A percentile compares a stretch with the other conserved stretches of the same genome.
Conservation (phyloP, 75 land plant species). For the Sequoiadendron giganteum region DNA sequence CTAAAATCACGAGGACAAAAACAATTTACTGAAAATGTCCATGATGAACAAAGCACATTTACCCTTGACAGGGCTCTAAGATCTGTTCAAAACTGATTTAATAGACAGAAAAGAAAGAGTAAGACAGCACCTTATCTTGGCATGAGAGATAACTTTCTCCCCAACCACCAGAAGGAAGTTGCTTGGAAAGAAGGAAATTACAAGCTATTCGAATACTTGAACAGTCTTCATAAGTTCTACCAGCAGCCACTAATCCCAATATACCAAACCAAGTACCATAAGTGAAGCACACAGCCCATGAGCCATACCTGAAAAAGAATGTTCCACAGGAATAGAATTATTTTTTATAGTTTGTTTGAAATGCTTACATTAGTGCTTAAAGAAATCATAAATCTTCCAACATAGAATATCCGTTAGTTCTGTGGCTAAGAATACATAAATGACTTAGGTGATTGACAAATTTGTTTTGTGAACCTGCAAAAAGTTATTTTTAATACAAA, state of each 20-base stretch:
- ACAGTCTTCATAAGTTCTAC: conserved; percentile 42
- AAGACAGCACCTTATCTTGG: conserved; percentile 65
- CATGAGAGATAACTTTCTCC: conserved; percentile 90
- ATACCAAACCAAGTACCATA: conserved; percentile 93
- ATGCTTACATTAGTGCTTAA: not conserved
- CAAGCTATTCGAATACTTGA: conserved; percentile 70
- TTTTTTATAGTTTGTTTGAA: not conserved
- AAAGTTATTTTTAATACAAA: not conserved
- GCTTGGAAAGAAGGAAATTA: conserved; percentile 67
- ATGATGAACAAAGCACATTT: not conserved
- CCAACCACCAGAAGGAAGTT: conserved; percentile 87
- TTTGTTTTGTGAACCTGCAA: not conserved
- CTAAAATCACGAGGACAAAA: too few relatives aligned
- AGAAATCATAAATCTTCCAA: not conserved
- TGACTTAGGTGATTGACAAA: not conserved
- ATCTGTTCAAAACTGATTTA: not conserved
- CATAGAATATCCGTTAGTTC: not conserved
- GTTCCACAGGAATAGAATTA: not conserved
- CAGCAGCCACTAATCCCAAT: conserved; percentile 67
- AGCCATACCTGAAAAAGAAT: conserved; percentile 69
- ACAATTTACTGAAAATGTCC: too few relatives aligned
- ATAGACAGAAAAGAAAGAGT: not conserved
- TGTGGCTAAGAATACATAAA: not conserved
- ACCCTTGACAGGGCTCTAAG: not conserved
- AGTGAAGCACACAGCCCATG: conserved; percentile 88